Percentiles rank a stretch among this genome's conserved stretches.
phyloP scores from a whole-genome alignment of 1,284 basidiomycete species.

The Pseudomicrostroma phylloplanum region DNA sequence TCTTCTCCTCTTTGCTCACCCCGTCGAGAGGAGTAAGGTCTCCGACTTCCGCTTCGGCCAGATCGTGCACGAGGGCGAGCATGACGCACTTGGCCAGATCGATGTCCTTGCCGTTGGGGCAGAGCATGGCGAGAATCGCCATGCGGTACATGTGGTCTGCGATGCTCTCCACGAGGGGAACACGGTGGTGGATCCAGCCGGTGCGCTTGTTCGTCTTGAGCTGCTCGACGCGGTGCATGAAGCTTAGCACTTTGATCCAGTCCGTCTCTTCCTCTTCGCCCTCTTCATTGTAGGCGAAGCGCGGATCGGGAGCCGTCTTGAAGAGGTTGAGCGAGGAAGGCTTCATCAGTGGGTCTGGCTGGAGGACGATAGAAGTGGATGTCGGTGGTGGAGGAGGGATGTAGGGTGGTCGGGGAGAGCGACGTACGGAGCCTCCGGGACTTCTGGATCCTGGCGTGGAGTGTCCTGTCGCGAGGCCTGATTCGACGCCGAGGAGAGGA shows the following conservation, averaged over 20 bases:
- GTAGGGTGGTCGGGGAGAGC: slow-evolving; percentile 38
- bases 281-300: slow-evolving; percentile 23
- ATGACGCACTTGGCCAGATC: slow-evolving; percentile 67
- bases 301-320: slow-evolving; percentile 17
- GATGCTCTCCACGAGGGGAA: slow-evolving; percentile 58
- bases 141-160: slow-evolving; percentile 98
- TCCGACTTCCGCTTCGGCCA: slow-evolving; percentile 93
- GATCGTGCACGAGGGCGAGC: slow-evolving; percentile 85
- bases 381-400: slow-evolving; percentile 40
- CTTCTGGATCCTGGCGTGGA: background rate
- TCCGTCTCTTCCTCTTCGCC: slow-evolving; percentile 28
- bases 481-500: background rate
- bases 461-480: slow-evolving; percentile 5
- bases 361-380: slow-evolving; percentile 23
- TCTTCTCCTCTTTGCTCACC: slow-evolving; percentile 74
- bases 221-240: slow-evolving; percentile 43
- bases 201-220: slow-evolving; percentile 48
- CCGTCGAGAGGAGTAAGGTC: slow-evolving; percentile 88
- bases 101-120: slow-evolving; percentile 52
- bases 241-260: slow-evolving; percentile 35
- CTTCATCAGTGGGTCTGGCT: slow-evolving; percentile 22
- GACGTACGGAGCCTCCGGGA: slow-evolving; percentile 18
- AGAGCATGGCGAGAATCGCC: slow-evolving; percentile 82
- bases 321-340: slow-evolving; percentile 30
- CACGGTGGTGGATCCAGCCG: slow-evolving; percentile 46